Percentiles rank a stretch among this genome's conserved stretches.
Conservation (phyloP, 768 basidiomycete species). For the Lentinula lateritia region DNA sequence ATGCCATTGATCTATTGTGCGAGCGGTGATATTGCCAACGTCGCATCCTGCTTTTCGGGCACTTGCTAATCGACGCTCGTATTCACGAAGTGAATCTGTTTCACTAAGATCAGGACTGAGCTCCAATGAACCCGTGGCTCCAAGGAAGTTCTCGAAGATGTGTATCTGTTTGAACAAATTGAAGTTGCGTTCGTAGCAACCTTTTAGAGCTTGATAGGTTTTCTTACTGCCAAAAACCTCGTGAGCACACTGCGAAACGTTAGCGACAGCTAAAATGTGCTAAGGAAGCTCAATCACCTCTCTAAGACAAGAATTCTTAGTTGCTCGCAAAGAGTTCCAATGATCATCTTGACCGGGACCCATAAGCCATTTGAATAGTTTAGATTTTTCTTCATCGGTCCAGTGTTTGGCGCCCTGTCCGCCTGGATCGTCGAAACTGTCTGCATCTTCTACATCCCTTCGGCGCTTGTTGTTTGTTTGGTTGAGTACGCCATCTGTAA, state of each 20-base stretch:
- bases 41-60: conserved; percentile 64
- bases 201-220: conserved; percentile 79
- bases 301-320: conserved; percentile 78
- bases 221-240: conserved; percentile 74
- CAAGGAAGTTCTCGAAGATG: conserved; percentile 55
- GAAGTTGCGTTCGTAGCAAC: conserved; percentile 82
- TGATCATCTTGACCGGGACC: conserved; percentile 65
- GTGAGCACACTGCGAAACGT: conserved; percentile 49
- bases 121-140: conserved; percentile 27
- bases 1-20: conserved; percentile 78
- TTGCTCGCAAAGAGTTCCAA: conserved; percentile 71
- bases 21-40: conserved; percentile 67
- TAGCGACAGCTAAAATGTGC: not conserved
- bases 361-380: conserved; percentile 77
- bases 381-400: conserved; percentile 80
- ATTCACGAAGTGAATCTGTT: conserved; percentile 62
- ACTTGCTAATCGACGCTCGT: conserved; percentile 63
- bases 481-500: conserved; percentile 26
- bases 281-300: conserved; percentile 39
- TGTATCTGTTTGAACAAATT: conserved; percentile 82
- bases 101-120: conserved; percentile 40
- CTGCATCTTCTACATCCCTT: conserved; percentile 35
- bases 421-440: conserved; percentile 41
- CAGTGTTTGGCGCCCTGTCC: conserved; percentile 75
- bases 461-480: conserved; percentile 34